phyloP scores from a whole-genome alignment of 2,329 filamentous ascomycete genomes.

The Hypoxylon sp. region DNA sequence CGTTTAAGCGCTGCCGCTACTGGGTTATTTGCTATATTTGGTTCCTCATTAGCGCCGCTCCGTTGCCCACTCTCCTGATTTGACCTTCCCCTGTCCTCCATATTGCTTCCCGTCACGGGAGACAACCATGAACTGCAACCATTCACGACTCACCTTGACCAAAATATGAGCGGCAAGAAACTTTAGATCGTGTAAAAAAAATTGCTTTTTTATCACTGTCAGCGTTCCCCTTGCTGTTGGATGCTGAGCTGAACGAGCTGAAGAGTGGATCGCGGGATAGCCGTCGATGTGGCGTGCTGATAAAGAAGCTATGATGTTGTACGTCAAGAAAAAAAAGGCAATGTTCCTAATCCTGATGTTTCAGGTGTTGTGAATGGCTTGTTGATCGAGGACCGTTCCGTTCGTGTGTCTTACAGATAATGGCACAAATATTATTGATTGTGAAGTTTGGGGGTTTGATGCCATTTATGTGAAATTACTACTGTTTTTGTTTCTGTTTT shows the following conservation, averaged over 20 bases:
- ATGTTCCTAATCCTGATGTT: constrained; percentile 36
- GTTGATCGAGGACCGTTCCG: constrained; percentile 47
- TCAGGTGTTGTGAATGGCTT: constrained; percentile 38
- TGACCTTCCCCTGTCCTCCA: constrained; percentile 38
- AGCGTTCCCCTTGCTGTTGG: constrained; percentile 29
- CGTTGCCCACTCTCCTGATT: constrained; percentile 47
- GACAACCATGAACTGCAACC: constrained; percentile 26
- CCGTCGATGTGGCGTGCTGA: constrained; percentile 31
- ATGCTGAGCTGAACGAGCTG: constrained; percentile 41
- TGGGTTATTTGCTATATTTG: constrained; percentile 47
- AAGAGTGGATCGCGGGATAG: constrained; percentile 42
- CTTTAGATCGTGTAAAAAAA: constrained; percentile 9
- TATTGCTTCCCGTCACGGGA: constrained; percentile 37
- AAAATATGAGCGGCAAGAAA: constrained; percentile 29
- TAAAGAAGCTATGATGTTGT: constrained; percentile 25
- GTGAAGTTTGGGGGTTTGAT: constrained; percentile 33
- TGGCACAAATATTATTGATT: constrained; percentile 31
- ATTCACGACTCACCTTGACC: constrained; percentile 42
- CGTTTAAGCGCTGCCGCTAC: constrained; percentile 54
- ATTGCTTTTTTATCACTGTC: constrained; percentile 22
- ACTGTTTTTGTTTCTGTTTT: constrained; percentile 21
- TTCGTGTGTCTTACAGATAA: constrained; percentile 46
- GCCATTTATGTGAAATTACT: constrained; percentile 36
- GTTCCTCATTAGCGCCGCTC: constrained; percentile 52
- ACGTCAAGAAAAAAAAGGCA: constrained; percentile 27